phyloP scores from a whole-genome alignment of 2,329 filamentous ascomycete species.

The Botrytis pseudocinerea region DNA sequence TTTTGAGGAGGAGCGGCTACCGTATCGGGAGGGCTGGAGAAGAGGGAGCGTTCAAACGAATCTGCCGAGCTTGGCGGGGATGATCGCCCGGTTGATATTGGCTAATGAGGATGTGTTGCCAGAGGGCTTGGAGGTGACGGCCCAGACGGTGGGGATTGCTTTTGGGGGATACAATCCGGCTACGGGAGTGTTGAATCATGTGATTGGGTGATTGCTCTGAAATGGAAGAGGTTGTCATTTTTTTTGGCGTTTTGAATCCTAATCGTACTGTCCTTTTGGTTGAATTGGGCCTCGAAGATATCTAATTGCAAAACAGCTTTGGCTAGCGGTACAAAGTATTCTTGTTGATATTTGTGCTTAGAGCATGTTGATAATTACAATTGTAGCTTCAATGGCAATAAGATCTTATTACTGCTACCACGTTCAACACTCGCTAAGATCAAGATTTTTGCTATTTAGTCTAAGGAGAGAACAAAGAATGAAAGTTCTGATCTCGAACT shows the following conservation, averaged over 20 bases:
- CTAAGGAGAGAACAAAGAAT: neutral
- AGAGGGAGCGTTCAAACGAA: conserved; percentile 53
- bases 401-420: neutral
- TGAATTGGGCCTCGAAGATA: too few relatives aligned
- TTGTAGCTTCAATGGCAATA: too few relatives aligned
- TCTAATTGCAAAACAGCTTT: too few relatives aligned
- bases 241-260: neutral
- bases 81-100: conserved; percentile 68
- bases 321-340: neutral
- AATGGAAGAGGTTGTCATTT: neutral
- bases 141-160: conserved; percentile 1
- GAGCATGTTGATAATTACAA: too few relatives aligned
- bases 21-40: conserved; percentile 3
- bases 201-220: neutral
- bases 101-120: neutral
- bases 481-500: neutral
- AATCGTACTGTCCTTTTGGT: neutral
- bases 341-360: neutral
- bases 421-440: neutral
- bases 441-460: neutral
- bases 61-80: conserved; percentile 69
- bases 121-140: neutral
- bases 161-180: conserved; percentile 5
- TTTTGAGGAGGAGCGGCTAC: conserved; percentile 19
- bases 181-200: neutral